Percentiles rank a stretch among this genome's conserved stretches.
Evolutionary conservation across 2,329 filamentous ascomycete genomes (phyloP).

Genomic region (Lasiodiplodia gonubiensis): DNA sequence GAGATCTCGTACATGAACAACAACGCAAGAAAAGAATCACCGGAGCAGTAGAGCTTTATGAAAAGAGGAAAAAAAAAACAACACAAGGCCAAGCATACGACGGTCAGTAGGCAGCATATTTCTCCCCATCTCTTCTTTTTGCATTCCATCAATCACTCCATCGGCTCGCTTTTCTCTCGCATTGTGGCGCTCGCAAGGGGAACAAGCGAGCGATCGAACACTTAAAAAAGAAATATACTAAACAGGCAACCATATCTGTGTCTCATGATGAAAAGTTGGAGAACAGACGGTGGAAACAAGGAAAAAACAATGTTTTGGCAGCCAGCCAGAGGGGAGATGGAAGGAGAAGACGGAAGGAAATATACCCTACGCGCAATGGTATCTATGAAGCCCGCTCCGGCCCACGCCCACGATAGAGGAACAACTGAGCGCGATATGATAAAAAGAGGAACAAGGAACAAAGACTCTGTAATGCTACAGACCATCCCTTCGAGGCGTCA

Average conservation of each 20-base stretch:
- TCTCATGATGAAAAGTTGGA: background rate
- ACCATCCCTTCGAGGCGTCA: background rate
- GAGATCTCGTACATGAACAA: background rate
- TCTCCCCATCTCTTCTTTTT: slow-evolving; percentile 3
- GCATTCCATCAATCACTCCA: background rate
- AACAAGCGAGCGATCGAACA: background rate
- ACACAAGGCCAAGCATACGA: background rate
- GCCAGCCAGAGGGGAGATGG: background rate
- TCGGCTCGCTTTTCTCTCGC: background rate
- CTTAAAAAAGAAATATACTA: background rate
- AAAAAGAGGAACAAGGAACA: background rate
- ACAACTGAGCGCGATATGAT: background rate
- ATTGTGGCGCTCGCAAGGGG: background rate
- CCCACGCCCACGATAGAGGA: slow-evolving; percentile 15
- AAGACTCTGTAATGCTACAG: background rate
- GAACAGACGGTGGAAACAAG: background rate
- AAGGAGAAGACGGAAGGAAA: background rate
- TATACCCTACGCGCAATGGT: slow-evolving; percentile 28
- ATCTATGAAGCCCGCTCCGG: slow-evolving; percentile 26
- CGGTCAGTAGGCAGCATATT: slow-evolving; percentile 10
- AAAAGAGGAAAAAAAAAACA: background rate
- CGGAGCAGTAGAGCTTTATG: background rate
- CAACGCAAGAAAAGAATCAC: background rate
- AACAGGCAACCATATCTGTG: slow-evolving; percentile 12
- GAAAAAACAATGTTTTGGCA: slow-evolving; percentile 3